phyloP scores from a whole-genome alignment of 805 yeast genomes.

The Teunomyces gatunensis region DNA sequence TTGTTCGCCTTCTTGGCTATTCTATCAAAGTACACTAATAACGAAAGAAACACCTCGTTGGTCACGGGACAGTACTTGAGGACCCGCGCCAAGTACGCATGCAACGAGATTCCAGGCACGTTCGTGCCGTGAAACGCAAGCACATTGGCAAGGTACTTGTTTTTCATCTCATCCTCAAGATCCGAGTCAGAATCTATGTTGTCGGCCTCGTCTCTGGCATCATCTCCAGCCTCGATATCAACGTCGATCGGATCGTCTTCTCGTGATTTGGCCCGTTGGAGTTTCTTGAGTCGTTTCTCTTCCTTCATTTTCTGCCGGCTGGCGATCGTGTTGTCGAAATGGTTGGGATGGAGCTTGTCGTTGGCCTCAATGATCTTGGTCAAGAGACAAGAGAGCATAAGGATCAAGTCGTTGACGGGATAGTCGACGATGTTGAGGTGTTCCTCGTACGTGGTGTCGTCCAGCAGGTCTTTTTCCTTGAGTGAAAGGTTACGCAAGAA shows the following conservation, averaged over 20 bases:
- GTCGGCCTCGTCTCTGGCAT: slow-evolving; percentile 11
- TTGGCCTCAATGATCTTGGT: slow-evolving; percentile 89
- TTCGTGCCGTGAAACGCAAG: slow-evolving; percentile 94
- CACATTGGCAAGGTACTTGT: slow-evolving; percentile 62
- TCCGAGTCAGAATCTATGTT: slow-evolving; percentile 26
- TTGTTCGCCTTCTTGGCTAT: slow-evolving; percentile 81
- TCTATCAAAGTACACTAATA: slow-evolving; percentile 91
- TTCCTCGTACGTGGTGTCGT: slow-evolving; percentile 29
- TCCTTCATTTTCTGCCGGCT: slow-evolving; percentile 37
- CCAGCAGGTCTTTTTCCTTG: slow-evolving; percentile 11
- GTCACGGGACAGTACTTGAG: slow-evolving; percentile 98
- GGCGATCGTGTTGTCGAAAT: slow-evolving; percentile 47
- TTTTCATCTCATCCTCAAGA: slow-evolving; percentile 42
- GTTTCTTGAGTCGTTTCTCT: slow-evolving; percentile 27
- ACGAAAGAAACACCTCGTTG: slow-evolving; percentile 87
- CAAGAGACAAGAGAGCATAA: slow-evolving; percentile 81
- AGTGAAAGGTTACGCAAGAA: slow-evolving; percentile 30
- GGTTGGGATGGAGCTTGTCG: slow-evolving; percentile 75
- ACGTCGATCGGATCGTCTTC: slow-evolving; percentile 10
- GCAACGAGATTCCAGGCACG: slow-evolving; percentile 90
- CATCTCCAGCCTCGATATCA: slow-evolving; percentile 2
- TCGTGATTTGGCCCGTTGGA: slow-evolving; percentile 16
- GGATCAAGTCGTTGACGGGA: slow-evolving; percentile 74
- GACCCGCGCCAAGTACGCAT: slow-evolving; percentile 85
- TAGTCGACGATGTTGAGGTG: slow-evolving; percentile 76